A percentile compares a stretch with the other conserved stretches of the same genome.
Conservation (phyloP, 106 monocot genomes). For the Apostasia ramifera region DNA sequence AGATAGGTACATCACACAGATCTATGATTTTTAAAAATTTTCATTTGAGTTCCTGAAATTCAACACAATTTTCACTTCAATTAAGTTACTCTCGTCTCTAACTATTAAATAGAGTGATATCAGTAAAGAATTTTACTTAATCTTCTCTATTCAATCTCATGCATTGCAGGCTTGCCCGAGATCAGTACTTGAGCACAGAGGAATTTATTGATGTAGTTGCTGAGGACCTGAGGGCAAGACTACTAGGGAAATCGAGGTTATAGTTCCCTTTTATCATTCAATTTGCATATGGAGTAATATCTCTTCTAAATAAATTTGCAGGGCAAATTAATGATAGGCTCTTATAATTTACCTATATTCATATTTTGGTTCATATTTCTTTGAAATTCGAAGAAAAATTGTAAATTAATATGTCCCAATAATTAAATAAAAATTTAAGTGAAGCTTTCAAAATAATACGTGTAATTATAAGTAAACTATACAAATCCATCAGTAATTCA, state of each 20-base stretch:
- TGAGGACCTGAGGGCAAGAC: constrained; percentile 42
- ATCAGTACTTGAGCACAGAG: constrained; percentile 62
- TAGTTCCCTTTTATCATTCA: constrained; percentile 14
- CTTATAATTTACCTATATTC: no score
- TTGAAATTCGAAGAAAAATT: no score
- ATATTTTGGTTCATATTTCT: no score
- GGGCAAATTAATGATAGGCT: no score
- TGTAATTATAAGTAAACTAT: no score
- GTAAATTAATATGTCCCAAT: no score
- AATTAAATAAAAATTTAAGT: no score
- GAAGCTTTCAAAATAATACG: no score
- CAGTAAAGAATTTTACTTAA: not conserved
- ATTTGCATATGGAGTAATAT: no score
- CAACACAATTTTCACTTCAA: no score
- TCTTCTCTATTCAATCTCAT: not conserved
- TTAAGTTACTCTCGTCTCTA: not conserved
- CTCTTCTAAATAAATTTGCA: no score
- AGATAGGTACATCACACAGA: not conserved
- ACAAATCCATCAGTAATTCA: no score
- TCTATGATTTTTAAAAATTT: not conserved
- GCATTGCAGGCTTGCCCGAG: constrained; percentile 41
- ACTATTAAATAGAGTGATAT: not conserved
- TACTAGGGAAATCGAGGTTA: constrained; percentile 50
- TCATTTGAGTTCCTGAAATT: not conserved
- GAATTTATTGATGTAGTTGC: constrained; percentile 82